phyloP scores from a whole-genome alignment of 139 green algal genomes.

The Micromonas commoda region DNA sequence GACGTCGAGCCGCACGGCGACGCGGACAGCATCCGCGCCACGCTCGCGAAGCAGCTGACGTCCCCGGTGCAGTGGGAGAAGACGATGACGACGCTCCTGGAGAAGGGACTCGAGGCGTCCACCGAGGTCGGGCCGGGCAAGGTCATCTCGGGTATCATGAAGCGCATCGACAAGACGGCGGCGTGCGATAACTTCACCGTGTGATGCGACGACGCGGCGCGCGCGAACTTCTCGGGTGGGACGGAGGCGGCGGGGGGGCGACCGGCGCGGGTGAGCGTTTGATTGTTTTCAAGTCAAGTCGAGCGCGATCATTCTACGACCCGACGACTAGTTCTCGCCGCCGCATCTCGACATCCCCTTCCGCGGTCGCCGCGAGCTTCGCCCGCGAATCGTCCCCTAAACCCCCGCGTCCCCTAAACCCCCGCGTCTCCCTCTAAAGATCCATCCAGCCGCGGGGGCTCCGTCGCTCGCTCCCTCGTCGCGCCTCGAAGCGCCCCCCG shows the following conservation, averaged over 20 bases:
- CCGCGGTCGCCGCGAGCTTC: background rate
- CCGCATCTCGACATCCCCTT: too few species aligned
- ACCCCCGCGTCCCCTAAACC: too few species aligned
- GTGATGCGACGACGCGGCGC: constrained; percentile 16
- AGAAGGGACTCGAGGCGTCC: constrained; percentile 67
- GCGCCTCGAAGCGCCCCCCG: background rate
- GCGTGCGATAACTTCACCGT: constrained; percentile 58
- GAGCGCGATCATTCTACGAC: too few species aligned
- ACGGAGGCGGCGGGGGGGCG: too few species aligned
- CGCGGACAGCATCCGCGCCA: constrained; percentile 80
- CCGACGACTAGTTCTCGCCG: too few species aligned
- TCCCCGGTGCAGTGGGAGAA: constrained; percentile 93
- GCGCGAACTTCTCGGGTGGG: too few species aligned
- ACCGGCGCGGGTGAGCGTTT: too few species aligned
- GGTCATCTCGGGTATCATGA: constrained; percentile 92
- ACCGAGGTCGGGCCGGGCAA: constrained; percentile 78
- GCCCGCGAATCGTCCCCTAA: too few species aligned
- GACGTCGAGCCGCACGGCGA: constrained; percentile 89
- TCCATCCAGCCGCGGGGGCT: too few species aligned
- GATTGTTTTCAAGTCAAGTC: too few species aligned
- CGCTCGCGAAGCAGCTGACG: constrained; percentile 87
- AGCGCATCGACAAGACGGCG: constrained; percentile 87
- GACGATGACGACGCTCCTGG: constrained; percentile 75
- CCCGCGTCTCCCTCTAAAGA: too few species aligned
- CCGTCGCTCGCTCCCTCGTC: background rate